Conservation (phyloP, 2,329 filamentous ascomycete genomes). For the Ceratocystis harringtonii region DNA sequence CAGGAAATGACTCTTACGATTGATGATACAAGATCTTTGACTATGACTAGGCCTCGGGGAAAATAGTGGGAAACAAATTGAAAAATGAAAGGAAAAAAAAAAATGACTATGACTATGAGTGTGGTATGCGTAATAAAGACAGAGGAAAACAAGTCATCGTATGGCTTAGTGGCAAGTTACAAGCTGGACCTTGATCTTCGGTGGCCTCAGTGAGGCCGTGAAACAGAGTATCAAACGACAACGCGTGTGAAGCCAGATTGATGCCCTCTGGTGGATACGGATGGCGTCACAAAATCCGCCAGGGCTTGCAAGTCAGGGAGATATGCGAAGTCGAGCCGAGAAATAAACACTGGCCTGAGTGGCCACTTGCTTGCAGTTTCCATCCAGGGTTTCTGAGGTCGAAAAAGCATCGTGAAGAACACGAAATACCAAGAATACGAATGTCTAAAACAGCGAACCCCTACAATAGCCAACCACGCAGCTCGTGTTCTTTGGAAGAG, state of each 20-base stretch:
- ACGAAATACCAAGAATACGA: too few relatives aligned
- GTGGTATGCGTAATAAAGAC: too few relatives aligned
- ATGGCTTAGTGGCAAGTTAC: neutral
- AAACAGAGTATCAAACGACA: neutral
- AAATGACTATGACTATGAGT: neutral
- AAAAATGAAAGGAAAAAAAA: neutral
- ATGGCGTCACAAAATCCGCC: neutral
- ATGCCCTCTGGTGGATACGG: neutral
- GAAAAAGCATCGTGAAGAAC: neutral
- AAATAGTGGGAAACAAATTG: neutral
- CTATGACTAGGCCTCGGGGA: neutral
- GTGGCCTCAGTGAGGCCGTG: slow-evolving; percentile 1
- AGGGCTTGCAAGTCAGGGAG: neutral
- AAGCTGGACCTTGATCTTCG: neutral
- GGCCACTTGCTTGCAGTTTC: neutral
- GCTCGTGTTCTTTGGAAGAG: too few relatives aligned
- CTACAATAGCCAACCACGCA: too few relatives aligned
- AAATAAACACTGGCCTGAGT: neutral
- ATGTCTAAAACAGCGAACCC: too few relatives aligned
- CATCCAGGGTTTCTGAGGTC: neutral
- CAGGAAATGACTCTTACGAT: slow-evolving; percentile 2
- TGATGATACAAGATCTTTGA: neutral
- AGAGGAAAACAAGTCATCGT: too few relatives aligned
- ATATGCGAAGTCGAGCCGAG: neutral
- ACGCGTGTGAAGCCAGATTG: neutral